Conservation (phyloP, 2,329 filamentous ascomycete species). For the Fusarium domesticum region DNA sequence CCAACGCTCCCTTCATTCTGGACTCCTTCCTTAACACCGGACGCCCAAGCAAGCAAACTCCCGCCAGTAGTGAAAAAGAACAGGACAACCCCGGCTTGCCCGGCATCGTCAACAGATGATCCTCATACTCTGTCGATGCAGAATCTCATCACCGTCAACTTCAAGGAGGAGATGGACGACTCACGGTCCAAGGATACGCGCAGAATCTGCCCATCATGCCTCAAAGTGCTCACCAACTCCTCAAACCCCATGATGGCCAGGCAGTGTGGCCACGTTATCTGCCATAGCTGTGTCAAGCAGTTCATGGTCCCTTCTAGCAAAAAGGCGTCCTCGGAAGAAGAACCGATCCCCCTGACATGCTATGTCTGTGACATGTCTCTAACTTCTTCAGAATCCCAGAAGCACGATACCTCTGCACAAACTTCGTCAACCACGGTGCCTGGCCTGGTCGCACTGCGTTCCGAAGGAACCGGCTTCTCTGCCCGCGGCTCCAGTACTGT, state of each 20-base stretch:
- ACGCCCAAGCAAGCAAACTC: slow-evolving; percentile 44
- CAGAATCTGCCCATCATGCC: slow-evolving; percentile 75
- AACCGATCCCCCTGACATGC: slow-evolving; percentile 53
- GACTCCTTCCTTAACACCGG: slow-evolving; percentile 80
- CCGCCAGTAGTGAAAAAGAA: slow-evolving; percentile 56
- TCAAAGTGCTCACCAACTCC: slow-evolving; percentile 77
- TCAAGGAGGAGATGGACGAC: slow-evolving; percentile 63
- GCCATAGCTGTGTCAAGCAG: slow-evolving; percentile 76
- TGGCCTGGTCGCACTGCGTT: slow-evolving; percentile 75
- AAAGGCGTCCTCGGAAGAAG: slow-evolving; percentile 38
- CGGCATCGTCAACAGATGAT: slow-evolving; percentile 63
- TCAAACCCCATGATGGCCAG: slow-evolving; percentile 79
- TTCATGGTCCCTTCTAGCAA: slow-evolving; percentile 66
- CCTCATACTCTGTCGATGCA: slow-evolving; percentile 77
- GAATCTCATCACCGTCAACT: slow-evolving; percentile 70
- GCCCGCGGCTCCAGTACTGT: slow-evolving; percentile 81
- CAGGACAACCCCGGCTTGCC: slow-evolving; percentile 72
- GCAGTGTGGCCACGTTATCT: slow-evolving; percentile 89
- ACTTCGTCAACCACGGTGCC: slow-evolving; percentile 54
- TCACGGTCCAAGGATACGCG: slow-evolving; percentile 43
- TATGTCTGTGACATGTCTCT: slow-evolving; percentile 85
- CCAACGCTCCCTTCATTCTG: slow-evolving; percentile 82
- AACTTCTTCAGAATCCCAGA: slow-evolving; percentile 47
- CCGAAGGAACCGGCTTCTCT: slow-evolving; percentile 90
- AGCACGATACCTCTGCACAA: slow-evolving; percentile 32